Percentiles rank a stretch among this genome's conserved stretches.
Conservation (phyloP, 768 basidiomycete genomes). For the Boletus rubroflammeus region DNA sequence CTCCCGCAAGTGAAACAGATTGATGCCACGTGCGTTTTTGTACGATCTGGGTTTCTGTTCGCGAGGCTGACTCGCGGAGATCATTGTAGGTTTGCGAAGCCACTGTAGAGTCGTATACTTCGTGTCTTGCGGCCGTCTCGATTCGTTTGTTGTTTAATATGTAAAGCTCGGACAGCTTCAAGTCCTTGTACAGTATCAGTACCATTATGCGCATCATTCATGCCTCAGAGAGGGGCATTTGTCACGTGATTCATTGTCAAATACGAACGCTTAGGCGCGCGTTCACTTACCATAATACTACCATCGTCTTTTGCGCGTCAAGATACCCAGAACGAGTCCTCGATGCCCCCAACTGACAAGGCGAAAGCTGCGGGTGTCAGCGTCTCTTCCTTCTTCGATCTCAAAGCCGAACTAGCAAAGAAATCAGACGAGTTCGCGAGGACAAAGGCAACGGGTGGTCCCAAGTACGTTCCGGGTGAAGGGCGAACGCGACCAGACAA, state of each 20-base stretch:
- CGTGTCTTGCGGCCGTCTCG: slow-evolving; percentile 36
- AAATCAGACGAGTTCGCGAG: slow-evolving; percentile 59
- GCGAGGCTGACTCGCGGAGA: slow-evolving; percentile 1
- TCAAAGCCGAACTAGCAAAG: slow-evolving; percentile 56
- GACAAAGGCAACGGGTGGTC: slow-evolving; percentile 56
- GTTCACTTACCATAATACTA: neutral
- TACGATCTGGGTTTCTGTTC: neutral
- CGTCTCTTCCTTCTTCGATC: slow-evolving; percentile 75
- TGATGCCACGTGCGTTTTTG: slow-evolving; percentile 84
- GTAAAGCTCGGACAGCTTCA: neutral
- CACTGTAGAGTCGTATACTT: slow-evolving; percentile 80
- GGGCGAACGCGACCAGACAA: slow-evolving; percentile 63
- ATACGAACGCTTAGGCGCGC: neutral
- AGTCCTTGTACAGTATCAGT: neutral
- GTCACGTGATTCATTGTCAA: slow-evolving; percentile 10
- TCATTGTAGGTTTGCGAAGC: slow-evolving; percentile 47
- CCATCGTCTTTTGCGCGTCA: neutral
- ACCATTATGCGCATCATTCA: neutral
- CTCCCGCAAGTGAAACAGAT: slow-evolving; percentile 90
- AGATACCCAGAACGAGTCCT: slow-evolving; percentile 6
- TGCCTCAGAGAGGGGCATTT: neutral
- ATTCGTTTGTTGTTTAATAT: slow-evolving; percentile 43
- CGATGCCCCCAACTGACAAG: slow-evolving; percentile 49
- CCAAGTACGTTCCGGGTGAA: slow-evolving; percentile 52
- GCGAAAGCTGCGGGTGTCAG: slow-evolving; percentile 68